These are phyloP conservation scores for Carpinus viminea DNA, from an alignment of 306 rosid genomes.

Conservation along the genomic window DNA sequence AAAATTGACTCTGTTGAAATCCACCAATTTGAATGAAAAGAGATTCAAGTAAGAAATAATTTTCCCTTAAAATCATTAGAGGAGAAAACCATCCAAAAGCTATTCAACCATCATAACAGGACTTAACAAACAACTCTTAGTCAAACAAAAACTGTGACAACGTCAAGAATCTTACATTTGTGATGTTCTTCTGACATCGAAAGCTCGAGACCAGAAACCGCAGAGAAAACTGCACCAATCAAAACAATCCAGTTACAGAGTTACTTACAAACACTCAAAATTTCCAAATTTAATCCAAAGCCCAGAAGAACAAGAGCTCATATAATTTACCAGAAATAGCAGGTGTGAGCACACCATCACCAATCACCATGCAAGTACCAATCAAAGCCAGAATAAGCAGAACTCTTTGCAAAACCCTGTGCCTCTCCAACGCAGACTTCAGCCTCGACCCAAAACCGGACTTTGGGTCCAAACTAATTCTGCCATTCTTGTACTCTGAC, in stretches of 20 bases:
- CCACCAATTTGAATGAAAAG: conserved; percentile 4
- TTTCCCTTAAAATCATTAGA: neutral
- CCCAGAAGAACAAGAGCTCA: neutral
- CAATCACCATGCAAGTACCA: conserved; percentile 97
- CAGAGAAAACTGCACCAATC: conserved; percentile 79
- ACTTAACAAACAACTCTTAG: conserved; percentile 19
- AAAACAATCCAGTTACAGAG: conserved; percentile 23
- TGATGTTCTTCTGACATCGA: conserved; percentile 77
- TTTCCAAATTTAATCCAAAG: conserved; percentile 12
- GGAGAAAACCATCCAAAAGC: conserved; percentile 16
- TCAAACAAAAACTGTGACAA: neutral
- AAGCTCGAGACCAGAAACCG: conserved; percentile 95
- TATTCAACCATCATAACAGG: conserved; percentile 5
- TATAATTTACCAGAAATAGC: conserved; percentile 74
- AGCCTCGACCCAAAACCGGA: conserved; percentile 47
- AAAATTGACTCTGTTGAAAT: neutral
- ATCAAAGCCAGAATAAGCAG: conserved; percentile 85
- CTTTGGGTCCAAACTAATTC: conserved; percentile 19
- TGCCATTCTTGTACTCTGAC: conserved; percentile 56
- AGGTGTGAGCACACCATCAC: conserved; percentile 94
- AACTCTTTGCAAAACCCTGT: conserved; percentile 62
- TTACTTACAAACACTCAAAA: conserved; percentile 12
- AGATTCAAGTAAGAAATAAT: conserved; percentile 10
- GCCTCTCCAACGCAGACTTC: conserved; percentile 66
- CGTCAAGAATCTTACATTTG: conserved; percentile 51